Conservation (phyloP, 1,139 yeast genomes). For the Taiozyma sp. region DNA sequence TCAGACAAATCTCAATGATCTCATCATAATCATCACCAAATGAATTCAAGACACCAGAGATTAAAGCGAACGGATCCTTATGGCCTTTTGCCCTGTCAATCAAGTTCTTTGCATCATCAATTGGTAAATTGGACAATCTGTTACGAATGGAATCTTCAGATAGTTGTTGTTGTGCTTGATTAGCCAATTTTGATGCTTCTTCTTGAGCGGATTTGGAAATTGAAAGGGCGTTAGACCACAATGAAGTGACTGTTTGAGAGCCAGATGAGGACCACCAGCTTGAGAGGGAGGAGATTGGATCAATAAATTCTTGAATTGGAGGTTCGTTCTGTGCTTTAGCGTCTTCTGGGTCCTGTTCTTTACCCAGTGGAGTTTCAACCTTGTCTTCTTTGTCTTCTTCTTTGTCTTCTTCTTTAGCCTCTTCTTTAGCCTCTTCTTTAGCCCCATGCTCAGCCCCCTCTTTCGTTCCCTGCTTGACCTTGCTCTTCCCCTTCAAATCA, state of each 20-base stretch:
- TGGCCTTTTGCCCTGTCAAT: conserved; percentile 8
- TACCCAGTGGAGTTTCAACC: not conserved
- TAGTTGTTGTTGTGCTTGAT: conserved; percentile 25
- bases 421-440: conserved; percentile 23
- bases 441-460: conserved; percentile 11
- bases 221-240: conserved; percentile 50
- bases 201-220: conserved; percentile 33
- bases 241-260: conserved; percentile 62
- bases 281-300: conserved; percentile 66
- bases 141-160: conserved; percentile 7
- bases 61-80: conserved; percentile 25
- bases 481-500: conserved; percentile 17
- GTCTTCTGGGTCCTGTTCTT: conserved; percentile 9
- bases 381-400: conserved; percentile 10
- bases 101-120: conserved; percentile 25
- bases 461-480: conserved; percentile 1
- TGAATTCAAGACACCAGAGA: conserved; percentile 36
- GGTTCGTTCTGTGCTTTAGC: conserved; percentile 1
- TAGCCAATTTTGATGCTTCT: conserved; percentile 35
- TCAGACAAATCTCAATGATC: conserved; percentile 70
- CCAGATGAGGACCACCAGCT: conserved; percentile 85
- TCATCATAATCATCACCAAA: conserved; percentile 48
- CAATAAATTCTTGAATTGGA: conserved; percentile 26
- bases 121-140: conserved; percentile 25
- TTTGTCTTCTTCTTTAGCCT: conserved; percentile 13